Evolutionary conservation across 768 basidiomycete genomes (phyloP), one percentile per base, ranked within the genome.

Genomic region (Pleurotus eryngii): DNA sequence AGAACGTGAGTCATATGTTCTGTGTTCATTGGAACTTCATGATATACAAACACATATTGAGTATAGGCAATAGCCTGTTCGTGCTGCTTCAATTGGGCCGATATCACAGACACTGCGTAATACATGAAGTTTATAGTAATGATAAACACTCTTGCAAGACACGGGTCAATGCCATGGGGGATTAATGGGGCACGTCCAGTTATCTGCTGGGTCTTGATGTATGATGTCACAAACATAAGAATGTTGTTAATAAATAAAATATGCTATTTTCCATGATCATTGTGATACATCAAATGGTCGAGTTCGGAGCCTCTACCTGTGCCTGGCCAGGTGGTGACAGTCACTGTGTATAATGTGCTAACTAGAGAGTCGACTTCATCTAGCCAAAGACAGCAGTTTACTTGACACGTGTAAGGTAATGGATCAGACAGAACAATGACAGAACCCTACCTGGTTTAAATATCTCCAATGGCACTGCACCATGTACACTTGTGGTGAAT

Each of bases 301-400:
- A n/a, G n/a, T n/a, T n/a, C n/a, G n/a, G n/a, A n/a, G n/a, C n/a
- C n/a, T n/a, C n/a, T n/a, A n/a, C n/a, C n/a, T n/a, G n/a, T n/a
- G n/a, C n/a, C n/a, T n/a, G n/a, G n/a, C n/a, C n/a, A n/a, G n/a
- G 56, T 64, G 4, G 57, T 2, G 3, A 63, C 55, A 0, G 64
- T 37, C 4, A 49, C 57, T 12, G 58, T 58, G 24, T 56, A 66
- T 47, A 58, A 55, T 7, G 53, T 49, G 0, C 30, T 55, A 0
- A 64, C 30, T 0, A 66, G 55, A 4, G 61, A 43, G 56, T 60
- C 59, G 1, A 60, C 15, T 12, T 57, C 15, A 4, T 22, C 45
- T 38, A 57, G 45, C 56, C 55, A 60, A 4, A 48, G 27, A 37
- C n/a, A 46, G 2, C 56, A 22, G 26, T 30, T 30, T 0, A 30